Evolutionary conservation across 1,139 yeast species (phyloP).

Genomic region (Hyphopichia fennica): DNA sequence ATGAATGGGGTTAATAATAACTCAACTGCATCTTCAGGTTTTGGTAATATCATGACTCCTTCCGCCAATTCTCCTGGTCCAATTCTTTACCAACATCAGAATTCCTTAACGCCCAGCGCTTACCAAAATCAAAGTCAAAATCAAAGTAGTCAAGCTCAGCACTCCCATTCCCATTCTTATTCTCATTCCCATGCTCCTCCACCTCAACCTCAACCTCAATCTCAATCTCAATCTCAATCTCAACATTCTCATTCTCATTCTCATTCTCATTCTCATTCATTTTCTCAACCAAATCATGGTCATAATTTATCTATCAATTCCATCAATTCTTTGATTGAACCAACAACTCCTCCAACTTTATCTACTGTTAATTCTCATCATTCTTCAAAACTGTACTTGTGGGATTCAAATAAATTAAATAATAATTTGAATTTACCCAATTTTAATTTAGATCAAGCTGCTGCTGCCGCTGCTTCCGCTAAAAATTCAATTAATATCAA

Average conservation of each 20-base stretch:
- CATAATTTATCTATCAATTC: slow-evolving; percentile 41
- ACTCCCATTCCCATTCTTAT: no score
- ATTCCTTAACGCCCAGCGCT: no score
- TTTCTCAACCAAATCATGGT: slow-evolving; percentile 19
- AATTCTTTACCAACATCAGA: no score
- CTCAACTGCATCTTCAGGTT: no score
- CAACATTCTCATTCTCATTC: slow-evolving; percentile 1
- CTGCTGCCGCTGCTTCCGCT: slow-evolving; percentile 3
- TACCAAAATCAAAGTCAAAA: no score
- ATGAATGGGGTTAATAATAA: no score
- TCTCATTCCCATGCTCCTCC: no score
- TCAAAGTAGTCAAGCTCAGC: no score
- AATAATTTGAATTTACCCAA: slow-evolving; percentile 28
- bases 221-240: neutral
- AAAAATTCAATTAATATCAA: neutral
- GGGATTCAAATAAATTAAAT: slow-evolving; percentile 31
- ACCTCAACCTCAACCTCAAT: no score
- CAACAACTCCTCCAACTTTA: slow-evolving; percentile 39
- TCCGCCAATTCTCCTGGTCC: no score
- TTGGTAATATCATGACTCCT: no score
- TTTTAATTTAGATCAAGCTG: slow-evolving; percentile 22
- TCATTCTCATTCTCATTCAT: slow-evolving; percentile 3
- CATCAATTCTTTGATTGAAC: slow-evolving; percentile 36
- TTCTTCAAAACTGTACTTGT: slow-evolving; percentile 11
- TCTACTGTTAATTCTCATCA: neutral